Percentiles rank a stretch among this genome's conserved stretches.
These are phyloP conservation scores for Pseudogymnoascus sp. DNA, from an alignment of 2,329 filamentous ascomycete genomes.

Conservation along the genomic window DNA sequence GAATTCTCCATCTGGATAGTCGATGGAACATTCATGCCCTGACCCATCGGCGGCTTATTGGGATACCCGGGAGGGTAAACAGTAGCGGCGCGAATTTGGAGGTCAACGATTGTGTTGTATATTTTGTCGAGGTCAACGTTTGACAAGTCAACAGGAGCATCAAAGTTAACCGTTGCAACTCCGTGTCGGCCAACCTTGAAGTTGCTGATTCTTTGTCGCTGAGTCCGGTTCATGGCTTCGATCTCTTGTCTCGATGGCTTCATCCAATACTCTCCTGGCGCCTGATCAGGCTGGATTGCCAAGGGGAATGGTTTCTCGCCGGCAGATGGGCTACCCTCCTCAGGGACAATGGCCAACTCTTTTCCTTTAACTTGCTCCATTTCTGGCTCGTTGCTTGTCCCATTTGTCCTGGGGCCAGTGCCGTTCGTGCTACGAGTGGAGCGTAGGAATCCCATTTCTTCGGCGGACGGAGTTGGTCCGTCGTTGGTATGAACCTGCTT, in stretches of 20 bases:
- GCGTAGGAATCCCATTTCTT: constrained; percentile 53
- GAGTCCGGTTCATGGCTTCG: constrained; percentile 67
- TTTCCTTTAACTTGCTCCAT: constrained; percentile 66
- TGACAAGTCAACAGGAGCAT: constrained; percentile 73
- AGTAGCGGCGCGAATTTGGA: constrained; percentile 71
- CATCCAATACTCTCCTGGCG: constrained; percentile 79
- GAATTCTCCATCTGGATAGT: constrained; percentile 85
- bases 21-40: constrained; percentile 86
- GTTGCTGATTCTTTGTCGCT: constrained; percentile 64
- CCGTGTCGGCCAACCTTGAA: constrained; percentile 78
- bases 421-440: constrained; percentile 39
- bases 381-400: constrained; percentile 42
- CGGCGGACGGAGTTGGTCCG: constrained; percentile 44
- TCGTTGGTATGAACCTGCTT: constrained; percentile 32
- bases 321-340: constrained; percentile 38
- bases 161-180: constrained; percentile 75
- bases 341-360: constrained; percentile 70
- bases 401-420: constrained; percentile 32
- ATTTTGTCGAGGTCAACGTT: constrained; percentile 73
- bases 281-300: constrained; percentile 17
- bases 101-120: constrained; percentile 64
- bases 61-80: constrained; percentile 59
- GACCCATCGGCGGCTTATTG: constrained; percentile 74
- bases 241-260: constrained; percentile 67
- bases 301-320: constrained; percentile 10